Percentiles rank a stretch among this genome's conserved stretches.
phyloP scores from a whole-genome alignment of 2,329 filamentous ascomycete genomes.

The Alternaria sp. region DNA sequence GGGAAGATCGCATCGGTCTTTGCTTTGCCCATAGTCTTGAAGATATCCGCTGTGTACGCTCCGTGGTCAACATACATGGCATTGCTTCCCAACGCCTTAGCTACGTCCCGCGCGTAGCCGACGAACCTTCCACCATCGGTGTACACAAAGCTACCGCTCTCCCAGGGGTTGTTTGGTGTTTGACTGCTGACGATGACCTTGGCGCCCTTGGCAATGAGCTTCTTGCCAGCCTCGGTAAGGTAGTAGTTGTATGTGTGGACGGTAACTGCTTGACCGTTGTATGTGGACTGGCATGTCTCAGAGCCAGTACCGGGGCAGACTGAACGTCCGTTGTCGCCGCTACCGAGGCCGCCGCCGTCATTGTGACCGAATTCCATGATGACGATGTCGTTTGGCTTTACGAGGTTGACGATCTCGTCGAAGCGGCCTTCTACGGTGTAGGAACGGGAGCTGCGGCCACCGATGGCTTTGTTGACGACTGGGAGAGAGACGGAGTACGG shows the following conservation, averaged over 20 bases:
- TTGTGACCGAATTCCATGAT: constrained; percentile 79
- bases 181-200: constrained; percentile 67
- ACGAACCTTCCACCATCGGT: constrained; percentile 62
- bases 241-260: constrained; percentile 71
- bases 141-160: constrained; percentile 63
- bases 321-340: constrained; percentile 67
- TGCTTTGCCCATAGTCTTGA: constrained; percentile 59
- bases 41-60: constrained; percentile 65
- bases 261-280: constrained; percentile 62
- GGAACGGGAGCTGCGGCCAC: constrained; percentile 71
- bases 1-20: constrained; percentile 65
- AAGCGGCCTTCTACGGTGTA: constrained; percentile 74
- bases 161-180: constrained; percentile 72
- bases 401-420: constrained; percentile 61
- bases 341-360: constrained; percentile 67
- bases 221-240: constrained; percentile 64
- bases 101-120: constrained; percentile 61
- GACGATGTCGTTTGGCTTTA: constrained; percentile 70
- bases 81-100: constrained; percentile 55
- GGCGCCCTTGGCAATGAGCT: constrained; percentile 64
- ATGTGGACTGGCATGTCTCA: constrained; percentile 64
- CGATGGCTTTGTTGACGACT: constrained; percentile 72
- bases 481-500: constrained; percentile 60
- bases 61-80: constrained; percentile 67
- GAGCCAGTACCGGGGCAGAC: constrained; percentile 65